A percentile compares a stretch with the other conserved stretches of the same genome.
phyloP scores from a whole-genome alignment of 2,329 filamentous ascomycete species.

The Ceratocystis cubensis region DNA sequence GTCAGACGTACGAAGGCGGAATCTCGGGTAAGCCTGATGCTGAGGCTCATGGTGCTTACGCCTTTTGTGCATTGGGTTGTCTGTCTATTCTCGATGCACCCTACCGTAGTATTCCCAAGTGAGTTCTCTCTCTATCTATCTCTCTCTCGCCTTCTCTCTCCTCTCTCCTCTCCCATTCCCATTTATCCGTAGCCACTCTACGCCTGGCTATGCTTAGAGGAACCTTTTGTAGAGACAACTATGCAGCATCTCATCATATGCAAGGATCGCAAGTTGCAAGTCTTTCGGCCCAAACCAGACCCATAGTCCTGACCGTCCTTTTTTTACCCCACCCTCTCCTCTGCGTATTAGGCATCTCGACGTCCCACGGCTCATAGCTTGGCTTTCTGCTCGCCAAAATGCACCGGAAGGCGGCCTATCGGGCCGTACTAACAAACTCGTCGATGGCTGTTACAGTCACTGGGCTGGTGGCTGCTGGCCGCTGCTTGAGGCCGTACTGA shows the following conservation, averaged over 20 bases:
- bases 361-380: conserved; percentile 62
- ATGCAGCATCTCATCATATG: neutral
- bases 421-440: conserved; percentile 91
- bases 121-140: conserved; percentile 28
- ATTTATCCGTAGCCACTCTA: neutral
- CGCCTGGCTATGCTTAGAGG: neutral
- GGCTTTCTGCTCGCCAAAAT: conserved; percentile 82
- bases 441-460: conserved; percentile 96
- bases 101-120: conserved; percentile 59
- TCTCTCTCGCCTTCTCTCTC: conserved; percentile 19
- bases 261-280: neutral
- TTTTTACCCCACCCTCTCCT: neutral
- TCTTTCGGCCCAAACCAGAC: conserved; percentile 1
- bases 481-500: conserved; percentile 66
- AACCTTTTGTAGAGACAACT: neutral
- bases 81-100: conserved; percentile 76
- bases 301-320: neutral
- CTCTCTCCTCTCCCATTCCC: conserved; percentile 13
- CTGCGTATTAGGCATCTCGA: conserved; percentile 52
- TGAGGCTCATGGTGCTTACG: conserved; percentile 93
- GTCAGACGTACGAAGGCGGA: conserved; percentile 90
- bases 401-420: conserved; percentile 85
- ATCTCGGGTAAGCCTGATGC: conserved; percentile 74
- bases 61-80: conserved; percentile 85
- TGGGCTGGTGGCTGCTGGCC: conserved; percentile 97